Percentiles rank a stretch among this genome's conserved stretches.
Evolutionary conservation across 106 monocot genomes (phyloP).

Genomic region (Dioscorea zingiberensis): DNA sequence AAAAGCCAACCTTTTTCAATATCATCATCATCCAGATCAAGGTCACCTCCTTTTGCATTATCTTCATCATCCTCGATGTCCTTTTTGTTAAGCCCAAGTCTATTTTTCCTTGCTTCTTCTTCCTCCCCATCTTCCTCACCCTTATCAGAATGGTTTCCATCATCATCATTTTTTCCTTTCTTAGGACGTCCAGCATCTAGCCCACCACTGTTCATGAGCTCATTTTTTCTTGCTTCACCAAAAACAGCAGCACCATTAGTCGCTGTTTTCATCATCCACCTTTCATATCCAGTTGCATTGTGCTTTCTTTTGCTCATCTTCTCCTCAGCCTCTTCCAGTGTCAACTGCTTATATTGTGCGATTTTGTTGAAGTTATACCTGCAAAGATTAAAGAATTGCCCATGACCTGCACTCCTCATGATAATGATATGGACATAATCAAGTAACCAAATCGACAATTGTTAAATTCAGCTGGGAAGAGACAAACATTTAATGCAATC

Average conservation of each 20-base stretch:
- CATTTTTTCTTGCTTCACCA: slow-evolving; percentile 61
- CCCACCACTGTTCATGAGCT: slow-evolving; percentile 14
- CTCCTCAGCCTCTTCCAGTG: slow-evolving; percentile 97
- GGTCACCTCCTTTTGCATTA: slow-evolving; percentile 51
- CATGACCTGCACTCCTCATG: no score
- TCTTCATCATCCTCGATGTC: slow-evolving; percentile 82
- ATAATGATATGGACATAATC: no score
- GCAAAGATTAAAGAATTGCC: neutral
- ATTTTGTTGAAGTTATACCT: slow-evolving; percentile 99
- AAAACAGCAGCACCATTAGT: slow-evolving; percentile 93
- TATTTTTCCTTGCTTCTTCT: slow-evolving; percentile 62
- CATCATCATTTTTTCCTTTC: slow-evolving; percentile 70
- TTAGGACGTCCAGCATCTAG: slow-evolving; percentile 42
- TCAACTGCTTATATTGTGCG: slow-evolving; percentile 98
- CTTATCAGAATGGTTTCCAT: slow-evolving; percentile 60
- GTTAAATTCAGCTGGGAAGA: no score
- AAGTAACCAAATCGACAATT: no score
- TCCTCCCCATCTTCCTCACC: slow-evolving; percentile 75
- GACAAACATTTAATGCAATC: no score
- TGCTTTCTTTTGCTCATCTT: slow-evolving; percentile 90
- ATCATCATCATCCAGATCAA: slow-evolving; percentile 96
- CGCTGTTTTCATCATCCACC: slow-evolving; percentile 99
- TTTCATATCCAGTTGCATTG: slow-evolving; percentile 93
- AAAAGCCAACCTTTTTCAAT: slow-evolving; percentile 76
- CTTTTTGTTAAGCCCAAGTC: slow-evolving; percentile 61